Base-by-base conservation (phyloP, 768 basidiomycete species). In the Suillus fuscotomentosus region DNA sequence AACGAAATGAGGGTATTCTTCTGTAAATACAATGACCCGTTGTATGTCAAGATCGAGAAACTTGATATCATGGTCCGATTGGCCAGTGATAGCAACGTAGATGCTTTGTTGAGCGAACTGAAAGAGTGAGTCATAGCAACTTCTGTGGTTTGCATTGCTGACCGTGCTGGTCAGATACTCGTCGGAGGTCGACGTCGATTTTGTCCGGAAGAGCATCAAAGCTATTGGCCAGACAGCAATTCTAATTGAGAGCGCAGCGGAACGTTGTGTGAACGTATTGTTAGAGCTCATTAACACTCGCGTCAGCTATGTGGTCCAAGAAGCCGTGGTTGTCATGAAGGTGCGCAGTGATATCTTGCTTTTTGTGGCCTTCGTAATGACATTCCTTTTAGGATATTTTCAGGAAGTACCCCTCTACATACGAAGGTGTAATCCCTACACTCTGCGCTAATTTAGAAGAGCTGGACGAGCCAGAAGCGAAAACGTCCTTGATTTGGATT, bases 1-100 rank as follows among this genome's bases (percentile, higher is more conserved):
- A 97, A 92, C 77, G 97, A 99, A 77, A 96, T 99, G 94, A 86
- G 96, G 53, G 97, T 99, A 22, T 99, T 99, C 76, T 99, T 99
- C 83, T 98, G 97, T 88, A 99, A 99, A 77, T 99, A 99, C 79
- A 99, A 99, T 72, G 97, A 99, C 72, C 97, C 97, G 6, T 80
- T 97, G n/a, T 99, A 99, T 72, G 96, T 99, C 75, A 99, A 99
- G 77, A 87, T 98, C 60, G 97, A 98, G 77, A 99, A 99, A 77
- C 79, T 99, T 68, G 97, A 98, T 70, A 97, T 99, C 73, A 99
- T 99, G 97, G 92, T 98, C 60, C 84, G 94, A 62, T 80, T 99
- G 63, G 95, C 94, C 14, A 85, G 83, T 24, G 97, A 98, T 66
- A 88, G 86, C 76, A 99, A 98, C 70, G 93, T 97, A 1, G 95